Evolutionary conservation across 306 rosid genomes (phyloP).

Genomic region (Parietaria judaica): DNA sequence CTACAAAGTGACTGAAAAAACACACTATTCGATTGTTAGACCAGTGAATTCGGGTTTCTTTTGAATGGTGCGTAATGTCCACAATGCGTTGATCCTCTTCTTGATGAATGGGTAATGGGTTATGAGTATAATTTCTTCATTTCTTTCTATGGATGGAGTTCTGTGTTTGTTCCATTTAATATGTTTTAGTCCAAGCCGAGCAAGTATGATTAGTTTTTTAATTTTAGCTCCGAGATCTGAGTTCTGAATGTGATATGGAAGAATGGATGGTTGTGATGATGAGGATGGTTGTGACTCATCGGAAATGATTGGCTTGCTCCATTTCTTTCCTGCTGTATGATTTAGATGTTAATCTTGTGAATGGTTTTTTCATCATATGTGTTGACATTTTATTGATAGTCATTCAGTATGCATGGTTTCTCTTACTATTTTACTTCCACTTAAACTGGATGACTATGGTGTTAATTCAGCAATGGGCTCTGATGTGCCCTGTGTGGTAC

Average conservation of each 20-base stretch:
- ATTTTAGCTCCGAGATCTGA: neutral
- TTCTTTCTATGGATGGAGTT: slow-evolving; percentile 22
- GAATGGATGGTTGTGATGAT: slow-evolving; percentile 20
- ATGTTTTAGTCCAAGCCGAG: slow-evolving; percentile 4
- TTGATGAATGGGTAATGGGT: slow-evolving; percentile 22
- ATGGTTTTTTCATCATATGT: neutral
- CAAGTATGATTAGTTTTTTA: slow-evolving; percentile 10
- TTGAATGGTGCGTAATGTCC: slow-evolving; percentile 47
- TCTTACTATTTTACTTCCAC: slow-evolving; percentile 6
- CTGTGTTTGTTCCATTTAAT: slow-evolving; percentile 1
- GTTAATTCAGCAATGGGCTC: neutral
- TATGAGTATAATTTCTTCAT: slow-evolving; percentile 18
- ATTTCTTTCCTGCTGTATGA: slow-evolving; percentile 7
- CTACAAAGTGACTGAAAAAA: slow-evolving; percentile 32
- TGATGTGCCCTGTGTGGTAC: neutral
- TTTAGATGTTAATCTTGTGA: slow-evolving; percentile 10
- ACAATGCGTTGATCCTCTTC: slow-evolving; percentile 14
- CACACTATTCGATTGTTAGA: slow-evolving; percentile 35
- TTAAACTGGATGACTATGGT: neutral
- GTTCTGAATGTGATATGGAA: slow-evolving; percentile 15
- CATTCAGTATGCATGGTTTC: too few species aligned
- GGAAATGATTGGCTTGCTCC: slow-evolving; percentile 7
- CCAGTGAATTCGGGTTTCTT: slow-evolving; percentile 32
- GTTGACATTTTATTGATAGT: neutral
- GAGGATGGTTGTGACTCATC: slow-evolving; percentile 20